These are phyloP conservation scores for Ustilago lituana DNA, from an alignment of 1,284 basidiomycete species.

Conservation along the genomic window DNA sequence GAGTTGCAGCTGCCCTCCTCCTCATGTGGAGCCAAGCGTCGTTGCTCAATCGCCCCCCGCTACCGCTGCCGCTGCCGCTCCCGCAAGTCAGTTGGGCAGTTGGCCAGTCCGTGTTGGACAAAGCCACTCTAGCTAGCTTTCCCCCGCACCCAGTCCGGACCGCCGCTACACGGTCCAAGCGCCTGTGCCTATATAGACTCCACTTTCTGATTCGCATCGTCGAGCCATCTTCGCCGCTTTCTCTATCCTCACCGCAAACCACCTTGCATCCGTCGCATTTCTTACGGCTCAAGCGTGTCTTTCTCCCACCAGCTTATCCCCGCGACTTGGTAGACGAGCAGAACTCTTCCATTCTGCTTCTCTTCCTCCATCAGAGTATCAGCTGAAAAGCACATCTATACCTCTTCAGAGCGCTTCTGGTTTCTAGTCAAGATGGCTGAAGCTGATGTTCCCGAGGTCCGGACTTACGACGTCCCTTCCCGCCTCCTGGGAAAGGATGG, in stretches of 20 bases:
- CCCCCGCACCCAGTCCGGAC: background rate
- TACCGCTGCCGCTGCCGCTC: slow-evolving; percentile 1
- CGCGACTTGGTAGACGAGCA: background rate
- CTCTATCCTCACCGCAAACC: background rate
- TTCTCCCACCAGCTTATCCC: background rate
- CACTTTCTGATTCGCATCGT: background rate
- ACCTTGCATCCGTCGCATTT: slow-evolving; percentile 7
- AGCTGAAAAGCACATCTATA: too few relatives aligned
- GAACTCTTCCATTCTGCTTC: background rate
- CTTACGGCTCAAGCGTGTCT: slow-evolving; percentile 13
- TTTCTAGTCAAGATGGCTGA: slow-evolving; percentile 26
- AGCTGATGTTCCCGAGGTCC: slow-evolving; percentile 48
- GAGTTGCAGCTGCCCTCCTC: background rate
- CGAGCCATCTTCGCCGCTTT: background rate
- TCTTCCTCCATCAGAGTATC: too few relatives aligned
- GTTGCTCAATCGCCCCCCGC: background rate
- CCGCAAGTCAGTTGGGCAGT: background rate
- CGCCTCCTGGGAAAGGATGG: slow-evolving; percentile 54
- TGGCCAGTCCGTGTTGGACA: background rate
- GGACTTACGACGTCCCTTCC: slow-evolving; percentile 51
- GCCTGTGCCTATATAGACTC: slow-evolving; percentile 22
- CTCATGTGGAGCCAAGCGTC: slow-evolving; percentile 6
- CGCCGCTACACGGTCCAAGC: slow-evolving; percentile 3
- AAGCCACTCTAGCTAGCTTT: background rate
- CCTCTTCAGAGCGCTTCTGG: too few relatives aligned